Conservation (phyloP, 2,329 filamentous ascomycete genomes). For the Penicillium oxalicum region DNA sequence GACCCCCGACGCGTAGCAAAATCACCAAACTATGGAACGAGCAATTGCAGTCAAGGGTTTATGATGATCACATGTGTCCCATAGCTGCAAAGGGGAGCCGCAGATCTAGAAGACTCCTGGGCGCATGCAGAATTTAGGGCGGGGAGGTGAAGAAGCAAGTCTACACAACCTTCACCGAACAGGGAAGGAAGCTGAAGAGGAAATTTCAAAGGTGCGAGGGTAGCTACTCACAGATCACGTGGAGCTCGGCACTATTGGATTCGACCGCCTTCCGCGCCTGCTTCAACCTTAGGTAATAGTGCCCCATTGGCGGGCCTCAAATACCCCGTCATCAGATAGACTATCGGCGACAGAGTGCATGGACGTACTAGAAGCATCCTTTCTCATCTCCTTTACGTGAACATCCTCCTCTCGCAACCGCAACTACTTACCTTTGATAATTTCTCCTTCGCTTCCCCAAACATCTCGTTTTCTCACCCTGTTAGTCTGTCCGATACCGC, state of each 20-base stretch:
- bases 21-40: constrained; percentile 12
- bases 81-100: constrained; percentile 27
- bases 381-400: neutral
- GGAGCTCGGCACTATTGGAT: constrained; percentile 26
- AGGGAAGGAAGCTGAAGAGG: constrained; percentile 16
- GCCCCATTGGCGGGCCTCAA: neutral
- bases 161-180: constrained; percentile 4
- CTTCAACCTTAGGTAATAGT: constrained; percentile 15
- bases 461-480: too few species aligned
- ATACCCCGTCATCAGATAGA: neutral
- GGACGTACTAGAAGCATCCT: neutral
- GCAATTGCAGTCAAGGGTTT: constrained; percentile 25
- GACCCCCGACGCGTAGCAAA: constrained; percentile 11
- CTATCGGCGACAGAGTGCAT: neutral
- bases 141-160: constrained; percentile 1
- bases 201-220: constrained; percentile 25
- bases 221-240: constrained; percentile 21
- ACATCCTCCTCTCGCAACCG: too few species aligned
- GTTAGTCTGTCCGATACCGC: too few species aligned
- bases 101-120: constrained; percentile 19
- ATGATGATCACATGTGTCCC: constrained; percentile 30
- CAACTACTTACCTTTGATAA: too few species aligned
- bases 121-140: neutral
- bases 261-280: constrained; percentile 32
- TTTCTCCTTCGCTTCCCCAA: neutral